Evolutionary conservation across 805 yeast species (phyloP), one percentile per base, ranked within the genome.

Genomic region (Starmerella scarabaei): DNA sequence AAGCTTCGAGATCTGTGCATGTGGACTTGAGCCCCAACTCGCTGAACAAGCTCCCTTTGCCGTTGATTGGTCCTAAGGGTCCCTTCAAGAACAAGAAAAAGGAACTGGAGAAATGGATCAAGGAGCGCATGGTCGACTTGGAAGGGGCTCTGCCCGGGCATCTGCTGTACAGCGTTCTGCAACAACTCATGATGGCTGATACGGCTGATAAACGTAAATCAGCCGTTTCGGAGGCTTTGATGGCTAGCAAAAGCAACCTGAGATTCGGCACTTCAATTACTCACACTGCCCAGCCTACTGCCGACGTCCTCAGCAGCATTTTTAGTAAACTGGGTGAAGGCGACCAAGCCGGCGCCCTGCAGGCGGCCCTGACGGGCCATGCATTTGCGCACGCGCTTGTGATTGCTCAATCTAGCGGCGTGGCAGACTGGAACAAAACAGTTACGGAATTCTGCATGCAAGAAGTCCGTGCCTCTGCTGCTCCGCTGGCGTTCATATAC

Each of bases 351-450:
- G 69, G 66, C 4, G 95, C 94, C 0, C 59, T 85, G 35, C 64
- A 68, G 19, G 62, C 66, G 40, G 76, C 91, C 1, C 56, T 85
- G 16, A 64, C 69, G 1, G 70, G 72, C 38, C 70, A 73, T 8
- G 81, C 82, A 48, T 86, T 82, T 79, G 75, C 88, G 0, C 65
- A 85, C 57, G 80, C 94, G 0, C 59, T 88, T 40, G 56, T 84
- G 23, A 63, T 86, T 36, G 76, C 93, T 1, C 70, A 77, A 44
- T 57, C 82, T 15, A 61, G 74, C 21, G 79, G 91, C 2, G 70
- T 72, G 17, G 76, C 73, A 3, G 65, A 66, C 29, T 77, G 80
- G 71, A 59, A 71, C 4, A 60, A 62, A 26, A 69, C 78, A 2
- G 76, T 78, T 5, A 65, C 75, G 9, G 72, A 67, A 39, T 81